Evolutionary conservation across 2,329 filamentous ascomycete genomes (phyloP), one percentile per base, ranked within the genome.

Genomic region (Sporothrix protearum): DNA sequence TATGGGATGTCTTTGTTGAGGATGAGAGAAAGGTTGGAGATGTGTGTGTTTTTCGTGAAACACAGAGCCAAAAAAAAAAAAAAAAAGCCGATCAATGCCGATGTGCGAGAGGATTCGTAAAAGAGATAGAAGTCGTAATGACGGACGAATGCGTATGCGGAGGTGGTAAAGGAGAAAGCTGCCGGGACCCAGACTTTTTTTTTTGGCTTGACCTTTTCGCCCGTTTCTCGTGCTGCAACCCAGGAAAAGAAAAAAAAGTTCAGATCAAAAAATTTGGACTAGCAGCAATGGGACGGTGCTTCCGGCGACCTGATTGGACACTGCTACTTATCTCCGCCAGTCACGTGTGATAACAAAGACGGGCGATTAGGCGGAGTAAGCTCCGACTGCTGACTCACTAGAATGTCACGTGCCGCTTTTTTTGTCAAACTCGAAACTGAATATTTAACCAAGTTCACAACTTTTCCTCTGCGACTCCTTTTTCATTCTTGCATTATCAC

Each of bases 181-280:
- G 67, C 51, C 16, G 30, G 28, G 25, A 47, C n/a, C 49, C 66
- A 55, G 14, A 68, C 30, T 55, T 55, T 68, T 67, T 68, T 53
- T 53, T 67, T 68, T 53, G 36, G 28, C 30, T 25, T 67, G 63
- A 36, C 28, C 64, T 68, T 57, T 68, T 55, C 49, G 30, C 47
- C 33, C 28, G 16, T 61, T 25, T 39, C 53, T 57, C 49, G 9
- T 45, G 45, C 59, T 45, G 49, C 49, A 39, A 42, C 66, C 28
- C 39, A 36, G 25, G n/a, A 8, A 42, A 49, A 61, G 53, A 69
- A 69, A 69, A 69, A 69, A 69, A 69, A 69, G 55, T 69, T 69
- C 25, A 51, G 55, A 61, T 61, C 36, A 33, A 49, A 69, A 69
- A 69, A 61, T 16, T 47, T 42, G 22, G 51, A 36, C 68, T 33